These are phyloP conservation scores for Gossypium davidsonii DNA, from an alignment of 441 rosid genomes.

Conservation along the genomic window DNA sequence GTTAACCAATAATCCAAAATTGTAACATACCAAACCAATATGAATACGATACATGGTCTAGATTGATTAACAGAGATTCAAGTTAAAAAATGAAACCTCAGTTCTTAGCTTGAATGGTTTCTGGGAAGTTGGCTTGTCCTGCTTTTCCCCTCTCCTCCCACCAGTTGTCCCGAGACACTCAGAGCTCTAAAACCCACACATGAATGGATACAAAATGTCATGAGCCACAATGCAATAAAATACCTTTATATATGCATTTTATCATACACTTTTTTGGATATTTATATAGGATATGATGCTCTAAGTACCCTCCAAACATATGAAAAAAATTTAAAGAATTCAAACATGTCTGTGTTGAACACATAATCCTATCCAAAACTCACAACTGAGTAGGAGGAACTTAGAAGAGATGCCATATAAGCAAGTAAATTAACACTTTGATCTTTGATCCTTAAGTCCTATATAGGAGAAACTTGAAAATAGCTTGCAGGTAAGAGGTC, in stretches of 20 bases:
- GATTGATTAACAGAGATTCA: not conserved
- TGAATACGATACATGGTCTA: not conserved
- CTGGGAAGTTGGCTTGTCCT: constrained; percentile 51
- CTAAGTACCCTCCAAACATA: not conserved
- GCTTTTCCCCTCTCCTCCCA: constrained; percentile 66
- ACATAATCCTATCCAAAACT: not conserved
- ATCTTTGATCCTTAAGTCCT: too few species aligned
- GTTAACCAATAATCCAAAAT: constrained; percentile 18
- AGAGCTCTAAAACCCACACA: constrained; percentile 46
- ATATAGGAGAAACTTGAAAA: too few species aligned
- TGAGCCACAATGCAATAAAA: not conserved
- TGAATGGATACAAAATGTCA: not conserved
- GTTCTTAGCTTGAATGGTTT: constrained; percentile 85
- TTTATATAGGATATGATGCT: not conserved
- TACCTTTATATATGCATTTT: not conserved
- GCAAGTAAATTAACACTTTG: too few species aligned
- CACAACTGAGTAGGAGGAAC: not conserved
- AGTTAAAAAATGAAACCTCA: constrained; percentile 41
- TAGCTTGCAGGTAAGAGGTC: too few species aligned
- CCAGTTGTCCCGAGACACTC: constrained; percentile 62
- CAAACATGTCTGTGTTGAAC: not conserved
- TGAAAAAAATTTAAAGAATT: not conserved
- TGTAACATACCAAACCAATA: not conserved
- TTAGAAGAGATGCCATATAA: too few species aligned
- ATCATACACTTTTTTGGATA: not conserved